These are phyloP conservation scores for Capronia coronata DNA, from an alignment of 2,329 filamentous ascomycete species.

Conservation along the genomic window DNA sequence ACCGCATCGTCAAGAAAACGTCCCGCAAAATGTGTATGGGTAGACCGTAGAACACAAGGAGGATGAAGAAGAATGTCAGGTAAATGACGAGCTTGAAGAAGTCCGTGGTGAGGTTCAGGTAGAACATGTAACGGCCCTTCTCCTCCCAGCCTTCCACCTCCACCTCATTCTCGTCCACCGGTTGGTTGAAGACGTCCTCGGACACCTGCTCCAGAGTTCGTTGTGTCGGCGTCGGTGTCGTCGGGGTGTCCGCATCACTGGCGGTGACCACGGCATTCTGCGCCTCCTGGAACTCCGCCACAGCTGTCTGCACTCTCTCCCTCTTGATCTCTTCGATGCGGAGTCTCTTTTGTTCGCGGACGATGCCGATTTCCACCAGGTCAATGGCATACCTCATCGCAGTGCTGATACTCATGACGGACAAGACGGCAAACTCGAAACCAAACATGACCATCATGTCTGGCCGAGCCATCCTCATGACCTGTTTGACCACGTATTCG, in stretches of 20 bases:
- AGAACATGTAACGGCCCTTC: conserved; percentile 88
- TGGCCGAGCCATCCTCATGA: conserved; percentile 79
- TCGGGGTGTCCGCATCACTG: conserved; percentile 39
- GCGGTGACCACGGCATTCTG: conserved; percentile 39
- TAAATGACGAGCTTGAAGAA: conserved; percentile 89
- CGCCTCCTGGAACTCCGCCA: conserved; percentile 18
- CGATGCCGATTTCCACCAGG: conserved; percentile 68
- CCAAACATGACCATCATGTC: conserved; percentile 99
- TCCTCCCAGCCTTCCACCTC: conserved; percentile 95
- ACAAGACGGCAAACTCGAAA: conserved; percentile 89
- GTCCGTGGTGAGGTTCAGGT: conserved; percentile 78
- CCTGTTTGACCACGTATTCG: conserved; percentile 70
- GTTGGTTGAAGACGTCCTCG: conserved; percentile 39
- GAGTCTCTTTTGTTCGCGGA: conserved; percentile 64
- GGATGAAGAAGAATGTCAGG: conserved; percentile 83
- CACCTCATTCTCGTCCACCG: conserved; percentile 81
- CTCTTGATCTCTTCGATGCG: conserved; percentile 62
- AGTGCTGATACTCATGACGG: conserved; percentile 73
- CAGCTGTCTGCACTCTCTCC: conserved; percentile 41
- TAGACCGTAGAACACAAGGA: conserved; percentile 87
- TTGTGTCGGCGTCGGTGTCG: conserved; percentile 15
- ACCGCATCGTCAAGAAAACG: conserved; percentile 85
- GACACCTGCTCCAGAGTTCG: conserved; percentile 20
- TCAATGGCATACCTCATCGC: conserved; percentile 70
- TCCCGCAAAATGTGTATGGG: conserved; percentile 96